phyloP scores from a whole-genome alignment of 2,329 filamentous ascomycete genomes.

The Calcarisporium arbuscula region DNA sequence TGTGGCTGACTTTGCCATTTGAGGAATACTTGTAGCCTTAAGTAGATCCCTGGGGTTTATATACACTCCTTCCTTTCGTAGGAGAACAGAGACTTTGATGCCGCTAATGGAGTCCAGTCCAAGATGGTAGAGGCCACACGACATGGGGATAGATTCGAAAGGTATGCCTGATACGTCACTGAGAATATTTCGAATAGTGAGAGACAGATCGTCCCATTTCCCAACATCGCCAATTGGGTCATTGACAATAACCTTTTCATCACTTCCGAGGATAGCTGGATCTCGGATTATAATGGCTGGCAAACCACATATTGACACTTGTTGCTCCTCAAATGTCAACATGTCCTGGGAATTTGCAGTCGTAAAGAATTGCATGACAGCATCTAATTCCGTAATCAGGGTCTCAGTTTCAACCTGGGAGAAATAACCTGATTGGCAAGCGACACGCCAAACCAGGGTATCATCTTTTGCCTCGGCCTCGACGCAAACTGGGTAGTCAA shows the following conservation, averaged over 20 bases:
- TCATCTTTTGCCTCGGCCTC: slow-evolving; percentile 64
- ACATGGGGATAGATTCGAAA: slow-evolving; percentile 48
- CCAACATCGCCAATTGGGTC: not conserved
- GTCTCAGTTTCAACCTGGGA: slow-evolving; percentile 35
- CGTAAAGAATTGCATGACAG: slow-evolving; percentile 51
- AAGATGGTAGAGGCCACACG: slow-evolving; percentile 70
- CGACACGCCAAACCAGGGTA: slow-evolving; percentile 62
- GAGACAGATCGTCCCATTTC: slow-evolving; percentile 29
- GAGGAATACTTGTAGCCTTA: slow-evolving; percentile 54
- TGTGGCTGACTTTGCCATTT: slow-evolving; percentile 46
- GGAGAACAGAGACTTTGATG: slow-evolving; percentile 70
- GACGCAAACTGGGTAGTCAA: slow-evolving; percentile 77
- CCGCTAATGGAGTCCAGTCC: slow-evolving; percentile 89
- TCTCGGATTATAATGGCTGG: slow-evolving; percentile 18
- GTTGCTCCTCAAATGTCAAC: slow-evolving; percentile 44
- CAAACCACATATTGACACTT: slow-evolving; percentile 62
- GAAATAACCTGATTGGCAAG: slow-evolving; percentile 55
- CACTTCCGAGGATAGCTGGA: not conserved
- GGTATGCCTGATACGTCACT: slow-evolving; percentile 55
- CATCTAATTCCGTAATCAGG: slow-evolving; percentile 55
- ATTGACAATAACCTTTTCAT: not conserved
- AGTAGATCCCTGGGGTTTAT: slow-evolving; percentile 68
- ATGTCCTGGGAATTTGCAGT: slow-evolving; percentile 39
- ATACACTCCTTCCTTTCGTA: slow-evolving; percentile 56
- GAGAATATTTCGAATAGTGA: slow-evolving; percentile 40